These are phyloP conservation scores for Thalassiosira mediterranea DNA, from an alignment of 352 stramenopile genomes.

Conservation along the genomic window DNA sequence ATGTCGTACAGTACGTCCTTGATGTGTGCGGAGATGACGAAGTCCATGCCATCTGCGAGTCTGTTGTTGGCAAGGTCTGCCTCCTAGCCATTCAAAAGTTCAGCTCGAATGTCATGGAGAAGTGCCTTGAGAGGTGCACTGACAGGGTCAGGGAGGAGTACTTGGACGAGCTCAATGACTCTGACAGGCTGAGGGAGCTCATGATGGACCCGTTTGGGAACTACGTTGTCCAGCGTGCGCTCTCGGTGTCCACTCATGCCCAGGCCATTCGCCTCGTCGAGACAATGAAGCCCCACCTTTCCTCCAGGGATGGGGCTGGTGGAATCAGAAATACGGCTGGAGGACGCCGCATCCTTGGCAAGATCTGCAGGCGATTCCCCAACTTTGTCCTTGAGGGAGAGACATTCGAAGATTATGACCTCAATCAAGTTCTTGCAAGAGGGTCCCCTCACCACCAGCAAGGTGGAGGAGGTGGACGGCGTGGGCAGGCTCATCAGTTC, in stretches of 20 bases:
- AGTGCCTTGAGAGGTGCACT: constrained; percentile 94
- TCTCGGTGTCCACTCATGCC: constrained; percentile 93
- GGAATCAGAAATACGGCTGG: constrained; percentile 94
- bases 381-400: constrained; percentile 90
- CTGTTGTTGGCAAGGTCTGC: constrained; percentile 89
- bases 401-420: constrained; percentile 53
- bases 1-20: constrained; percentile 98
- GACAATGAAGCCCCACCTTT: constrained; percentile 94
- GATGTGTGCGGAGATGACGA: constrained; percentile 88
- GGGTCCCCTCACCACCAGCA: constrained; percentile 17
- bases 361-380: constrained; percentile 96
- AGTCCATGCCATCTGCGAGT: constrained; percentile 83
- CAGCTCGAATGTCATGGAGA: constrained; percentile 98
- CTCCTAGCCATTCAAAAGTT: constrained; percentile 98
- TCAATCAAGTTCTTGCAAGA: constrained; percentile 42
- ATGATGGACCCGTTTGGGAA: constrained; percentile 98
- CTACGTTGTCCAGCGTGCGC: constrained; percentile 96
- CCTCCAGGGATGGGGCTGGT: constrained; percentile 61
- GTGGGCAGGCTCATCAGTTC: constrained; percentile 21
- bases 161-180: constrained; percentile 85
- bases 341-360: constrained; percentile 92
- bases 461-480: constrained; percentile 11
- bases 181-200: constrained; percentile 89
- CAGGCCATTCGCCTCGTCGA: constrained; percentile 93
- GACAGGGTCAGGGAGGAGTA: constrained; percentile 84